These are phyloP conservation scores for Apophysomyces sp. DNA, from an alignment of 371 early-diverging fungal genomes.

Conservation along the genomic window DNA sequence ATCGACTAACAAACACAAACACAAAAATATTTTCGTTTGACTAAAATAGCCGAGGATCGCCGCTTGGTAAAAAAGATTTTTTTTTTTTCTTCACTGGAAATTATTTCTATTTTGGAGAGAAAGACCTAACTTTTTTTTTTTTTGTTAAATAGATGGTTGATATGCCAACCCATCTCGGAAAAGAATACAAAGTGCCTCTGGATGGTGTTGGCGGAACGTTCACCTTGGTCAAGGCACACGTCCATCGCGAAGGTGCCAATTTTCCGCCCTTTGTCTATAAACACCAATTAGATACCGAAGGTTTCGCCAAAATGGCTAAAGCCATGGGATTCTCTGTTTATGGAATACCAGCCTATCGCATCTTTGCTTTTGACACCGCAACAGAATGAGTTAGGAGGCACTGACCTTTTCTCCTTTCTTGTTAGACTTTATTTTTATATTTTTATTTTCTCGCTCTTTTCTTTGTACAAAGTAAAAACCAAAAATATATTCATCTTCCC, in stretches of 20 bases:
- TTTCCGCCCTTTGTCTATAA: constrained; percentile 62
- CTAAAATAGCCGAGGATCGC: neutral
- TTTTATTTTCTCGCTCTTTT: neutral
- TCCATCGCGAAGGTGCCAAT: constrained; percentile 63
- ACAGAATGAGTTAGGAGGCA: neutral
- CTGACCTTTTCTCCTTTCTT: neutral
- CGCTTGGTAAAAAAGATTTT: neutral
- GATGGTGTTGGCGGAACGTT: constrained; percentile 71
- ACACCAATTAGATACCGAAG: constrained; percentile 72
- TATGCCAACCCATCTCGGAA: constrained; percentile 26
- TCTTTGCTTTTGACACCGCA: constrained; percentile 12
- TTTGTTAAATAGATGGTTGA: constrained; percentile 43
- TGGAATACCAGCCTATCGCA: constrained; percentile 54
- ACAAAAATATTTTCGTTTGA: too few relatives aligned
- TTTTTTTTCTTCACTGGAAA: neutral
- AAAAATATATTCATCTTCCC: too few relatives aligned
- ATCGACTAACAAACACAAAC: too few relatives aligned
- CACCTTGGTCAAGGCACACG: constrained; percentile 58
- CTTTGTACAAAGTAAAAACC: too few relatives aligned
- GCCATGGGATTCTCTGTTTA: constrained; percentile 57
- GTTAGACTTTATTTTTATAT: too few relatives aligned
- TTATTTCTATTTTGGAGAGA: neutral
- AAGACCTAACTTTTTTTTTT: neutral
- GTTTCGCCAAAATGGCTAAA: constrained; percentile 68
- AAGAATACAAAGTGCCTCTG: constrained; percentile 40